Evolutionary conservation across 2,329 filamentous ascomycete genomes (phyloP).

Genomic region (Calycina herbarum): DNA sequence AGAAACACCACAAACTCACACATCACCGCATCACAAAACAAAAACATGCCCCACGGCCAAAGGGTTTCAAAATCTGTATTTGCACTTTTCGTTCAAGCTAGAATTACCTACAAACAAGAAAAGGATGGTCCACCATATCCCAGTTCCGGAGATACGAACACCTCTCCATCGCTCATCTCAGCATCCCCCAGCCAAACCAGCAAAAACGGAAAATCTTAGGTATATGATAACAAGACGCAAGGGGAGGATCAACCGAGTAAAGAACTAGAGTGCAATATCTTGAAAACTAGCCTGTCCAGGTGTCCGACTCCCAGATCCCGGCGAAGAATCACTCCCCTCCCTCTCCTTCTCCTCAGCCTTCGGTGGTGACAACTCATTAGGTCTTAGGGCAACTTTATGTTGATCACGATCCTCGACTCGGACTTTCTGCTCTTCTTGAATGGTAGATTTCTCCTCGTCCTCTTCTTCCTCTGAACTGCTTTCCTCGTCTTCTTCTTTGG

Average conservation of each 20-base stretch:
- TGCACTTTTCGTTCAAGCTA: neutral
- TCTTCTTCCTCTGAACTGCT: conserved; percentile 33
- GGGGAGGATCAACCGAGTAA: neutral
- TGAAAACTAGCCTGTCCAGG: conserved; percentile 62
- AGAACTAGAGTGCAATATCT: conserved; percentile 56
- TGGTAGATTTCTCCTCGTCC: conserved; percentile 37
- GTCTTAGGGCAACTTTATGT: conserved; percentile 53
- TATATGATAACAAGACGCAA: conserved; percentile 23
- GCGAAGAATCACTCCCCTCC: conserved; percentile 33
- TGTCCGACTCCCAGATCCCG: conserved; percentile 42
- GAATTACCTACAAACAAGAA: conserved; percentile 9
- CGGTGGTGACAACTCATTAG: conserved; percentile 37
- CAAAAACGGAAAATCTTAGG: conserved; percentile 12
- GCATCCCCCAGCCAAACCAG: neutral
- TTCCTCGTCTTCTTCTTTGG: conserved; percentile 27
- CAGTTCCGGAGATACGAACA: conserved; percentile 9
- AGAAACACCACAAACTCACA: neutral
- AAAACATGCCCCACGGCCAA: neutral
- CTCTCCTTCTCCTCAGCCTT: conserved; percentile 38
- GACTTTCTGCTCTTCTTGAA: conserved; percentile 55
- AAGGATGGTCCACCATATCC: neutral
- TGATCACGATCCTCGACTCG: conserved; percentile 55
- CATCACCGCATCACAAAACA: neutral
- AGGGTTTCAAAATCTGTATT: neutral
- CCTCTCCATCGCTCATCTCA: neutral